These are phyloP conservation scores for Candida sp. DNA, from an alignment of 1,139 yeast genomes.

Conservation along the genomic window DNA sequence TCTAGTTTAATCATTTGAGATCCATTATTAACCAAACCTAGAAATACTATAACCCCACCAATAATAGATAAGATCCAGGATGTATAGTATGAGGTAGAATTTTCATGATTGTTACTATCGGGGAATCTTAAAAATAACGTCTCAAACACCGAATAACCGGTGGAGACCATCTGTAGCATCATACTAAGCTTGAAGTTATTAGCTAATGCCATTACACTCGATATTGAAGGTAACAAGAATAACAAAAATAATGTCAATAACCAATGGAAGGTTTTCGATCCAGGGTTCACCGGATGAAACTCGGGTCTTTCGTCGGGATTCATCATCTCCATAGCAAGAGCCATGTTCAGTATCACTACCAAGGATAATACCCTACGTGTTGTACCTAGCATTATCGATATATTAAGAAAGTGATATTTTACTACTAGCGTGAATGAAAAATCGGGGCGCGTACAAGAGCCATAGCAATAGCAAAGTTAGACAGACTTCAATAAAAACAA, in stretches of 20 bases:
- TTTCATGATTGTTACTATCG: constrained; percentile 62
- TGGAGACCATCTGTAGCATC: constrained; percentile 43
- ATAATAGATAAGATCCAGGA: constrained; percentile 55
- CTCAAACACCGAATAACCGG: constrained; percentile 53
- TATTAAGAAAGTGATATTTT: too few relatives aligned
- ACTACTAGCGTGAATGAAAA: too few relatives aligned
- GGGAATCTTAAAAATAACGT: constrained; percentile 57
- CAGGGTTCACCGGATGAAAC: constrained; percentile 47
- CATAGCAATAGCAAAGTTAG: too few relatives aligned
- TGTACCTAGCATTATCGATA: neutral
- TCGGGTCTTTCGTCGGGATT: constrained; percentile 35
- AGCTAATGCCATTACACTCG: constrained; percentile 54
- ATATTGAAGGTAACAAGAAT: constrained; percentile 52
- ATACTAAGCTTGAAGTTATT: constrained; percentile 44
- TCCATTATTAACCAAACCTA: constrained; percentile 56
- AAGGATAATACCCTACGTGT: neutral
- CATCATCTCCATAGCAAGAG: constrained; percentile 18
- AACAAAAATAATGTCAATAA: constrained; percentile 42
- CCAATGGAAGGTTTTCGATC: constrained; percentile 65
- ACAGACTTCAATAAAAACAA: too few relatives aligned
- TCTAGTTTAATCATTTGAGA: constrained; percentile 35
- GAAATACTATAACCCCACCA: constrained; percentile 43
- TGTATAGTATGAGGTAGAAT: constrained; percentile 62
- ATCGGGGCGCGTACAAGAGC: too few relatives aligned
- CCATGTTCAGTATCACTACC: neutral